A percentile compares a stretch with the other conserved stretches of the same genome.
Conservation (phyloP, 176 grass and related monocot genomes). For the Triticum timopheevii region DNA sequence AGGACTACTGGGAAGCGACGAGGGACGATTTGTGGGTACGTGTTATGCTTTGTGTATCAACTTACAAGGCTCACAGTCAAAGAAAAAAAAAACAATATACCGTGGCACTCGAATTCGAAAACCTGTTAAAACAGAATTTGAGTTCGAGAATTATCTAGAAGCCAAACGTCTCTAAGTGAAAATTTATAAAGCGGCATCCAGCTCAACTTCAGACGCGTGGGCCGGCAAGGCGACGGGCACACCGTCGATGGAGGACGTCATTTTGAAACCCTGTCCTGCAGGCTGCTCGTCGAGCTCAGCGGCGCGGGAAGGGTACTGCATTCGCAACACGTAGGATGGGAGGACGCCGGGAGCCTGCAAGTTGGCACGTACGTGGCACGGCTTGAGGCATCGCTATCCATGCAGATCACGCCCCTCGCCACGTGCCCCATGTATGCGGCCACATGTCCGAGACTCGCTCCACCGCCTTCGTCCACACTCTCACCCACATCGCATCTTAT, state of each 20-base stretch:
- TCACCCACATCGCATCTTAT: neutral
- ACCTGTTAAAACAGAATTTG: too few species aligned
- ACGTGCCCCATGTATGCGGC: neutral
- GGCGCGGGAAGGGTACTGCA: neutral
- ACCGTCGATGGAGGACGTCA: neutral
- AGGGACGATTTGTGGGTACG: too few species aligned
- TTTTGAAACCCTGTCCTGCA: neutral
- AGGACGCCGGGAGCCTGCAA: neutral
- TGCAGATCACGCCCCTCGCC: conserved; percentile 1
- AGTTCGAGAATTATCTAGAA: too few species aligned
- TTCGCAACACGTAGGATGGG: neutral
- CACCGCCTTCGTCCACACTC: too few species aligned
- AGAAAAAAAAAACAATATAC: too few species aligned
- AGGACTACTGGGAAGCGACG: too few species aligned
- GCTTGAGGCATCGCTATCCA: neutral
- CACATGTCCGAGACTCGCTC: neutral
- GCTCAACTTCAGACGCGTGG: neutral
- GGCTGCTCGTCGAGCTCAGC: neutral
- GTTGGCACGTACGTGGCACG: conserved; percentile 6
- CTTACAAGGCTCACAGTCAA: too few species aligned
- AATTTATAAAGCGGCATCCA: neutral
- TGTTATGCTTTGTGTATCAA: too few species aligned
- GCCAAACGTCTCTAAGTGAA: too few species aligned
- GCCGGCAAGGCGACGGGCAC: neutral
- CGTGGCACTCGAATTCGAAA: too few species aligned